These are phyloP conservation scores for Ceratocystis destructans DNA, from an alignment of 2,329 filamentous ascomycete genomes.

Conservation along the genomic window DNA sequence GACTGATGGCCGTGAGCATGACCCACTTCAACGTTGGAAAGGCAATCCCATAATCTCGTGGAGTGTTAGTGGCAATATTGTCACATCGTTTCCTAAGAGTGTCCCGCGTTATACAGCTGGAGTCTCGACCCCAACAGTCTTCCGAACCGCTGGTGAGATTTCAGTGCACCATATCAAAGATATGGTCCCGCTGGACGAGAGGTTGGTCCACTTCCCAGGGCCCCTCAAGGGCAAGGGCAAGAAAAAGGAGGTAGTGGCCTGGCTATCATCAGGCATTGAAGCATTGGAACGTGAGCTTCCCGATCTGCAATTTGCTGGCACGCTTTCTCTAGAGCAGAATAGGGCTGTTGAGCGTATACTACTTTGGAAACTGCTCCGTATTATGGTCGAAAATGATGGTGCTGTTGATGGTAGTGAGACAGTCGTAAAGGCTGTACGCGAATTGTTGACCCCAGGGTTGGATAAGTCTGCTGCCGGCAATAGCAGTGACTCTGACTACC, in stretches of 20 bases:
- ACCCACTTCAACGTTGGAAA: conserved; percentile 80
- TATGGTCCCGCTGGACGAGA: conserved; percentile 55
- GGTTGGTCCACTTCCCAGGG: conserved; percentile 71
- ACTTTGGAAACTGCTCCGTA: conserved; percentile 71
- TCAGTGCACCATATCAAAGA: conserved; percentile 65
- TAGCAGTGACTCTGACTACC: conserved; percentile 2
- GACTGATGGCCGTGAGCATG: conserved; percentile 52
- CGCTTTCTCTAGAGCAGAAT: conserved; percentile 49
- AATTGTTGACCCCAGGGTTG: conserved; percentile 51
- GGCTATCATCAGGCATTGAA: conserved; percentile 67
- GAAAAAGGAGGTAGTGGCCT: conserved; percentile 81
- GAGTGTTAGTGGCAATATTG: conserved; percentile 69
- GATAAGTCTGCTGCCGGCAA: neutral
- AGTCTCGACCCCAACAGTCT: conserved; percentile 58
- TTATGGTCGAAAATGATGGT: conserved; percentile 80
- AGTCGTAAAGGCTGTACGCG: conserved; percentile 61
- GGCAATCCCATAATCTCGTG: conserved; percentile 77
- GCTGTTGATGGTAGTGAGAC: conserved; percentile 56
- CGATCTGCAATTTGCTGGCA: conserved; percentile 36
- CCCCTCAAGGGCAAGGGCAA: conserved; percentile 80
- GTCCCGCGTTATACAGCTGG: conserved; percentile 74
- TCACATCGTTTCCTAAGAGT: conserved; percentile 79
- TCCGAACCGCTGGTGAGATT: conserved; percentile 69
- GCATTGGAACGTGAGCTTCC: conserved; percentile 48
- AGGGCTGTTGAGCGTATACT: conserved; percentile 65